Evolutionary conservation across 2,329 filamentous ascomycete species (phyloP).

Genomic region (Penicillium polonicum): DNA sequence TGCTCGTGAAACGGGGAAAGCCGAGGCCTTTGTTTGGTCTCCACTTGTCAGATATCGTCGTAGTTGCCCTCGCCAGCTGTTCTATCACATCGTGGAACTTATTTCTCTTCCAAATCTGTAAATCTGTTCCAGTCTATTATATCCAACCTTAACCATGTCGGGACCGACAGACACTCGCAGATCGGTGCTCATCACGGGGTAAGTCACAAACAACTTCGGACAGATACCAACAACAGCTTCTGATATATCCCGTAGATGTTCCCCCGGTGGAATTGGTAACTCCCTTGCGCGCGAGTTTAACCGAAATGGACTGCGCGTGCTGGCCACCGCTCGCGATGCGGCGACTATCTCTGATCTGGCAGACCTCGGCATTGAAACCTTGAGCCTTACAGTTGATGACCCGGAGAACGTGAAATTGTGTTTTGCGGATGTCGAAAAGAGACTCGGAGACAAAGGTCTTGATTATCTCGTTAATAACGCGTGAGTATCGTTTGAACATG

Average conservation of each 20-base stretch:
- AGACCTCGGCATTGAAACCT: constrained; percentile 53
- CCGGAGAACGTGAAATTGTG: constrained; percentile 51
- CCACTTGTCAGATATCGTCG: not conserved
- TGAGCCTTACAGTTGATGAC: constrained; percentile 55
- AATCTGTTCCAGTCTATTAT: not conserved
- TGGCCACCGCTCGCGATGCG: constrained; percentile 57
- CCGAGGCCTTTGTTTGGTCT: constrained; percentile 15
- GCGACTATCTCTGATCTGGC: constrained; percentile 50
- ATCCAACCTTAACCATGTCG: constrained; percentile 19
- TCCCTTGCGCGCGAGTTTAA: constrained; percentile 59
- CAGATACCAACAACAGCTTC: constrained; percentile 2
- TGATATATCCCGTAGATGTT: constrained; percentile 26
- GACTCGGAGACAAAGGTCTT: constrained; percentile 50
- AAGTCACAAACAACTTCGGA: constrained; percentile 15
- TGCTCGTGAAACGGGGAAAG: not conserved
- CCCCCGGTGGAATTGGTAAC: constrained; percentile 58
- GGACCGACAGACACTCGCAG: constrained; percentile 32
- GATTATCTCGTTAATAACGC: constrained; percentile 62
- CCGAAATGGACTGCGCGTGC: constrained; percentile 52
- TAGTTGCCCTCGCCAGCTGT: not conserved
- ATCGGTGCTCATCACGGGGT: constrained; percentile 46
- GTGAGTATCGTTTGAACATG: constrained; percentile 22
- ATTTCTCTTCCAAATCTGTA: no score
- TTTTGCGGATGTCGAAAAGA: constrained; percentile 46
- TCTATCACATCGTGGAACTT: not conserved